phyloP scores from a whole-genome alignment of 495 filamentous ascomycete genomes.

The Thermochaetoides thermophila region DNA sequence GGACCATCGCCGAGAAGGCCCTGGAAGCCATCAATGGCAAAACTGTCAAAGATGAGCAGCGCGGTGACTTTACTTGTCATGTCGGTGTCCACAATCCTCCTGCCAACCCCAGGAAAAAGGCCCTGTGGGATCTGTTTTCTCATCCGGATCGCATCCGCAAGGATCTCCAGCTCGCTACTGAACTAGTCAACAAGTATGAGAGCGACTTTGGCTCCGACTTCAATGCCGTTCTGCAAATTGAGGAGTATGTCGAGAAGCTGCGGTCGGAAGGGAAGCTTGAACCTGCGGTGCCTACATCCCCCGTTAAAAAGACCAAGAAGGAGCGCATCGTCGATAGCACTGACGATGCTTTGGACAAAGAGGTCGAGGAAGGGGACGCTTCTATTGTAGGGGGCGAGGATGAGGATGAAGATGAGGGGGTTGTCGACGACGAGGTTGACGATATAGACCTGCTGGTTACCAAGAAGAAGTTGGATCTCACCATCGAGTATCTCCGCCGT shows the following conservation, averaged over 20 bases:
- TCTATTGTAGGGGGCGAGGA: slow-evolving; percentile 49
- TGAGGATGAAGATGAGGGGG: slow-evolving; percentile 60
- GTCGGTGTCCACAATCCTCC: slow-evolving; percentile 91
- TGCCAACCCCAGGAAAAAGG: slow-evolving; percentile 78
- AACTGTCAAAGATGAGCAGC: slow-evolving; percentile 80
- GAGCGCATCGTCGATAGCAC: slow-evolving; percentile 39
- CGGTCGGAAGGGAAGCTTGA: slow-evolving; percentile 59
- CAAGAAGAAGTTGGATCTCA: slow-evolving; percentile 91
- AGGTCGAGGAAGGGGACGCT: slow-evolving; percentile 58
- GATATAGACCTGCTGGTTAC: slow-evolving; percentile 78
- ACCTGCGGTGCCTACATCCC: slow-evolving; percentile 40
- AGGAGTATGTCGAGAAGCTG: slow-evolving; percentile 72
- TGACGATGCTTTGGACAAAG: slow-evolving; percentile 58
- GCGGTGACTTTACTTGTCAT: slow-evolving; percentile 93
- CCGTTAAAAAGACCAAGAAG: slow-evolving; percentile 48
- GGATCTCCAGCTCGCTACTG: slow-evolving; percentile 63
- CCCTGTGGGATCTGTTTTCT: slow-evolving; percentile 91
- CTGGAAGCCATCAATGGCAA: slow-evolving; percentile 90
- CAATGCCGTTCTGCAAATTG: slow-evolving; percentile 63
- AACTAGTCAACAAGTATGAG: slow-evolving; percentile 67
- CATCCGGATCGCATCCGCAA: slow-evolving; percentile 75
- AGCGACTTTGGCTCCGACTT: slow-evolving; percentile 55
- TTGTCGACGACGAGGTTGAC: slow-evolving; percentile 69
- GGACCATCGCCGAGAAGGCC: slow-evolving; percentile 62
- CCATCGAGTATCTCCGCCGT: slow-evolving; percentile 90